Percentiles rank a stretch among this genome's conserved stretches.
phyloP scores from a whole-genome alignment of 2,329 filamentous ascomycete species.

The Septoria linicola region DNA sequence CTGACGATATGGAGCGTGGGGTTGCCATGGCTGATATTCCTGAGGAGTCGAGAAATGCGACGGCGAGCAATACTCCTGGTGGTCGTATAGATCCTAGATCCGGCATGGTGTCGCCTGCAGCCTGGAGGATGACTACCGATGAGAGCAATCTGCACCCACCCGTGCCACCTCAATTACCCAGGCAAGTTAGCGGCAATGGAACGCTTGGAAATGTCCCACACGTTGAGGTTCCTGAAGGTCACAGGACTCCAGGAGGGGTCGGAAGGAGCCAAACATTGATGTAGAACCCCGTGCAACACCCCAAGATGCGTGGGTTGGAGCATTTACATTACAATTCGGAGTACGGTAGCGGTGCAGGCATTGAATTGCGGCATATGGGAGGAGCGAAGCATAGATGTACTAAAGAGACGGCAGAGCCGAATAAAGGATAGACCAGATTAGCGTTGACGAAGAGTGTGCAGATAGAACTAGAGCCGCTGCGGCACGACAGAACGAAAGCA shows the following conservation, averaged over 20 bases:
- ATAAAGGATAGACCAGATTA: neutral
- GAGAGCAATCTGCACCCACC: slow-evolving; percentile 32
- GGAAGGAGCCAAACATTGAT: slow-evolving; percentile 28
- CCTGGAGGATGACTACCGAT: slow-evolving; percentile 34
- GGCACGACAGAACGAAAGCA: neutral
- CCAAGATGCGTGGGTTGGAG: neutral
- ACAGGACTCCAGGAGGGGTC: slow-evolving; percentile 13
- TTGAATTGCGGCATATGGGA: neutral
- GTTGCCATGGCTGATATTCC: slow-evolving; percentile 39
- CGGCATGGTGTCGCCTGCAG: slow-evolving; percentile 35
- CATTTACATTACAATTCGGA: neutral
- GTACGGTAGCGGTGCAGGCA: neutral
- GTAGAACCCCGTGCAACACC: neutral
- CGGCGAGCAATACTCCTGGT: slow-evolving; percentile 8
- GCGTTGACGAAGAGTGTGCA: neutral
- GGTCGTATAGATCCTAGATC: slow-evolving; percentile 35
- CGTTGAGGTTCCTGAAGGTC: slow-evolving; percentile 18
- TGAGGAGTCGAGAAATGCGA: slow-evolving; percentile 29
- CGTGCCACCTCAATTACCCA: slow-evolving; percentile 22
- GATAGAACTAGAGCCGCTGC: neutral
- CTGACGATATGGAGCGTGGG: slow-evolving; percentile 37
- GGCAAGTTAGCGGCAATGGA: slow-evolving; percentile 22
- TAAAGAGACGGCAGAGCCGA: neutral
- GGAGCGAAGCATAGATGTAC: neutral
- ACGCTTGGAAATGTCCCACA: slow-evolving; percentile 22